Evolutionary conservation across 2,329 filamentous ascomycete genomes (phyloP).

Genomic region (Alternaria ethzedia): DNA sequence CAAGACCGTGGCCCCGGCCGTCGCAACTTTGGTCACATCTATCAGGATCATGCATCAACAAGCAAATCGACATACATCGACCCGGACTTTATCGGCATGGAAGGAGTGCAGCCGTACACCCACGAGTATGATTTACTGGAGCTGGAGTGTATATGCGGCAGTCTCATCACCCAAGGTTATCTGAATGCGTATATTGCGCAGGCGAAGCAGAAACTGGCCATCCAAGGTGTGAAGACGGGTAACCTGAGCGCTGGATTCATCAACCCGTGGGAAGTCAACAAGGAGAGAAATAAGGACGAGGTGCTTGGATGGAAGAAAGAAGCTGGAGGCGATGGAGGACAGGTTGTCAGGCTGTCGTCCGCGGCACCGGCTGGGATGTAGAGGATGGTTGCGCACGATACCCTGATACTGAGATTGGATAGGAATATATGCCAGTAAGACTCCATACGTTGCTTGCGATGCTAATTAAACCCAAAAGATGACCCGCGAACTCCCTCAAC

Average conservation of each 20-base stretch:
- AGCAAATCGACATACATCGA: slow-evolving; percentile 52
- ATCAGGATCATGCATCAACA: slow-evolving; percentile 58
- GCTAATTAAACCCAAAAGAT: too few species aligned
- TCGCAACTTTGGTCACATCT: slow-evolving; percentile 51
- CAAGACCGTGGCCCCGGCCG: slow-evolving; percentile 40
- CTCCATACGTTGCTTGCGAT: not conserved
- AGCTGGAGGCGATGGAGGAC: slow-evolving; percentile 47
- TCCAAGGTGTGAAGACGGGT: slow-evolving; percentile 71
- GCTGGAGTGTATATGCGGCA: slow-evolving; percentile 78
- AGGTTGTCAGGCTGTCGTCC: slow-evolving; percentile 64
- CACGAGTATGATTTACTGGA: slow-evolving; percentile 63
- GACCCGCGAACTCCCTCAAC: too few species aligned
- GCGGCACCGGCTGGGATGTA: slow-evolving; percentile 55
- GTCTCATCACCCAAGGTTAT: slow-evolving; percentile 79
- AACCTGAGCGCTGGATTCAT: slow-evolving; percentile 78
- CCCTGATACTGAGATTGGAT: not conserved
- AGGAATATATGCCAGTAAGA: not conserved
- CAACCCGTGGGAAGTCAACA: slow-evolving; percentile 71
- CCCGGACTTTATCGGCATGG: slow-evolving; percentile 53
- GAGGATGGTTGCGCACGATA: slow-evolving; percentile 10
- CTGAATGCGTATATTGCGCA: slow-evolving; percentile 86
- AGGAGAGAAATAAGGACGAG: slow-evolving; percentile 64
- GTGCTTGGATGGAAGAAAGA: slow-evolving; percentile 77
- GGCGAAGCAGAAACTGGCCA: slow-evolving; percentile 76
- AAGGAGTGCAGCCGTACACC: slow-evolving; percentile 36